phyloP scores from a whole-genome alignment of 345 rosid genomes.

The Moricandia moricandioides region DNA sequence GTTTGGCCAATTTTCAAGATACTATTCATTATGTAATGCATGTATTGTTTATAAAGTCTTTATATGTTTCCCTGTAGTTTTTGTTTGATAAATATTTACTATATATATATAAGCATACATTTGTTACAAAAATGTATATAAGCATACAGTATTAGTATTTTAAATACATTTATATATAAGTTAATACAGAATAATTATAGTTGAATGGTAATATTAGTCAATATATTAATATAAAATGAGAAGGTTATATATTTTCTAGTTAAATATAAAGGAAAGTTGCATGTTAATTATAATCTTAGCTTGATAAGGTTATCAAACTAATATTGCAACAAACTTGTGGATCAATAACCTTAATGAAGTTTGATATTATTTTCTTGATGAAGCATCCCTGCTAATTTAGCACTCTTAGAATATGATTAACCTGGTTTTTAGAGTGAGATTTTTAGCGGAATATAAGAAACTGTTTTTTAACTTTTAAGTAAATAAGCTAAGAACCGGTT shows the following conservation, averaged over 20 bases:
- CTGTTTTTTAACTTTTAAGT: no score
- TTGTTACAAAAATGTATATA: no score
- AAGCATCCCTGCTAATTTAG: constrained; percentile 18
- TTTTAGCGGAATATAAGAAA: no score
- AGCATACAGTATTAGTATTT: not conserved
- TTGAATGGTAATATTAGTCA: not conserved
- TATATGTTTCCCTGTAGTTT: not conserved
- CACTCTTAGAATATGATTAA: no score
- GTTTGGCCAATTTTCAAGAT: constrained; percentile 25
- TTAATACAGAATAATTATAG: not conserved
- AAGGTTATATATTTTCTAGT: not conserved
- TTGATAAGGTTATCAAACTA: not conserved
- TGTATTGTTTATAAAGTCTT: not conserved
- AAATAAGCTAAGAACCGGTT: no score
- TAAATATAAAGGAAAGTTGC: not conserved
- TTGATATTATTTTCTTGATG: constrained; percentile 3
- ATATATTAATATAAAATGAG: not conserved
- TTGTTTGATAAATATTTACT: not conserved
- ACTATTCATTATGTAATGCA: constrained; percentile 16
- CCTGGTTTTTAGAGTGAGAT: no score
- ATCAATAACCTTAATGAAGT: constrained; percentile 7
- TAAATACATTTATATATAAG: not conserved
- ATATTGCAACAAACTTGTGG: constrained; percentile 2
- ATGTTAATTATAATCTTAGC: constrained; percentile 1
- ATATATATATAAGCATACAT: not conserved